Evolutionary conservation across 257 asterid genomes (phyloP).

Genomic region (Gentiana dahurica): DNA sequence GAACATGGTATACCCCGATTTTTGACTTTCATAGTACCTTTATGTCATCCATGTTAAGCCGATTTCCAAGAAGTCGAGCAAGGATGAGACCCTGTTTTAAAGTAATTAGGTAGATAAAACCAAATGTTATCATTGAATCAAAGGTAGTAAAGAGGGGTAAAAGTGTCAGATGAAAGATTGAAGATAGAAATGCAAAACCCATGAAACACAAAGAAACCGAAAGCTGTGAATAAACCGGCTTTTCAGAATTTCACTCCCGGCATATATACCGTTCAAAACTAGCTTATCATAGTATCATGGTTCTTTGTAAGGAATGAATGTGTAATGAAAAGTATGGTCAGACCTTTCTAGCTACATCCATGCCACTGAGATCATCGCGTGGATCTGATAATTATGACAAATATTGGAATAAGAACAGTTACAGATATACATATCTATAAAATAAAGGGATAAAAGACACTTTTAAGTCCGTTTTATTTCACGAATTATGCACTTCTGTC

Average conservation of each 20-base stretch:
- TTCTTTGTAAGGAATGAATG: too few species aligned
- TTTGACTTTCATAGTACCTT: slow-evolving; percentile 37
- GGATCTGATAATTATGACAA: slow-evolving; percentile 55
- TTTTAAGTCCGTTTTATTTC: too few species aligned
- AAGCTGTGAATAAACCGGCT: too few species aligned
- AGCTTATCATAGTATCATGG: too few species aligned
- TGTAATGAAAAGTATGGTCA: background rate
- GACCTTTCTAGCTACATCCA: slow-evolving; percentile 99
- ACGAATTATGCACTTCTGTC: too few species aligned
- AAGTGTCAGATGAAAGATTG: too few species aligned
- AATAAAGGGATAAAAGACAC: background rate
- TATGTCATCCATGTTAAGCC: slow-evolving; percentile 51
- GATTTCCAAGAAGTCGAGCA: slow-evolving; percentile 82
- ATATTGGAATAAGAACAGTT: slow-evolving; percentile 17
- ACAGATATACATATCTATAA: background rate
- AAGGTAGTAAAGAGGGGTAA: too few species aligned
- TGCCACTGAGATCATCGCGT: slow-evolving; percentile 87
- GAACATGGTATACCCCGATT: background rate
- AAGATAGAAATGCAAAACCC: too few species aligned
- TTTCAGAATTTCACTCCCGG: too few species aligned
- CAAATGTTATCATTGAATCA: background rate
- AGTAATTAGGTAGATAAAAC: slow-evolving; percentile 6
- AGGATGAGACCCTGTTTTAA: slow-evolving; percentile 70
- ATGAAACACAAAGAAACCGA: too few species aligned
- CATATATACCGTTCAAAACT: too few species aligned